Conservation (phyloP, 2,329 filamentous ascomycete genomes). For the Chrysosporium keratinophilum region DNA sequence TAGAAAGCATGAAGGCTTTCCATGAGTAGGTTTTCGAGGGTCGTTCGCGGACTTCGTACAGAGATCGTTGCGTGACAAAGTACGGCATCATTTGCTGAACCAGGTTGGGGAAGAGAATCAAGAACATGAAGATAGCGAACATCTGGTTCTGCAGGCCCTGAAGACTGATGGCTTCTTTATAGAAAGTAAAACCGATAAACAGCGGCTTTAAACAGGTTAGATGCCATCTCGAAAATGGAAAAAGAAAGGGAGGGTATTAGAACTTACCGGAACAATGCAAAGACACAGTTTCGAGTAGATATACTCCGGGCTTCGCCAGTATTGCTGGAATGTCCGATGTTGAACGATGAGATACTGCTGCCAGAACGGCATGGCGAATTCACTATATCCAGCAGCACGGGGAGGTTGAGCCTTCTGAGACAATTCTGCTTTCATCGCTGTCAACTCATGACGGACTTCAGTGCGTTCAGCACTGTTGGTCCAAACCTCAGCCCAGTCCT, state of each 20-base stretch:
- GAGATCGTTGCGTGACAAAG: constrained; percentile 48
- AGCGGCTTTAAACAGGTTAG: constrained; percentile 38
- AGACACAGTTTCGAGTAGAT: constrained; percentile 73
- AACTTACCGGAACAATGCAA: constrained; percentile 45
- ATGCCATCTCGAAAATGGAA: background rate
- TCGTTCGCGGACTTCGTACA: constrained; percentile 52
- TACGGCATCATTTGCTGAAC: constrained; percentile 48
- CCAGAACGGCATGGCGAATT: constrained; percentile 69
- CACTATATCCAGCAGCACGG: constrained; percentile 33
- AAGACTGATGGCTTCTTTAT: constrained; percentile 59
- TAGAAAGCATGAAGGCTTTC: constrained; percentile 58
- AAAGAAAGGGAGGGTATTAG: background rate
- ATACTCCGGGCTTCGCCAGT: constrained; percentile 82
- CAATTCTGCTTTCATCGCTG: constrained; percentile 42
- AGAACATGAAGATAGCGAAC: constrained; percentile 78
- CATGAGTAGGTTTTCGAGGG: constrained; percentile 64
- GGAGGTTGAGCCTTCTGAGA: constrained; percentile 20
- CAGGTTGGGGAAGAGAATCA: constrained; percentile 62
- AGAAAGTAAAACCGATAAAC: constrained; percentile 80
- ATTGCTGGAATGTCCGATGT: constrained; percentile 73
- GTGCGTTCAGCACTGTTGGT: constrained; percentile 46
- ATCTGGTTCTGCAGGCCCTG: constrained; percentile 85
- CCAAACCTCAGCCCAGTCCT: constrained; percentile 46
- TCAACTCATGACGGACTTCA: constrained; percentile 36
- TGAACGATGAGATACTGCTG: constrained; percentile 58